Conservation (phyloP, 2,329 filamentous ascomycete genomes). For the Juglanconis oblonga region DNA sequence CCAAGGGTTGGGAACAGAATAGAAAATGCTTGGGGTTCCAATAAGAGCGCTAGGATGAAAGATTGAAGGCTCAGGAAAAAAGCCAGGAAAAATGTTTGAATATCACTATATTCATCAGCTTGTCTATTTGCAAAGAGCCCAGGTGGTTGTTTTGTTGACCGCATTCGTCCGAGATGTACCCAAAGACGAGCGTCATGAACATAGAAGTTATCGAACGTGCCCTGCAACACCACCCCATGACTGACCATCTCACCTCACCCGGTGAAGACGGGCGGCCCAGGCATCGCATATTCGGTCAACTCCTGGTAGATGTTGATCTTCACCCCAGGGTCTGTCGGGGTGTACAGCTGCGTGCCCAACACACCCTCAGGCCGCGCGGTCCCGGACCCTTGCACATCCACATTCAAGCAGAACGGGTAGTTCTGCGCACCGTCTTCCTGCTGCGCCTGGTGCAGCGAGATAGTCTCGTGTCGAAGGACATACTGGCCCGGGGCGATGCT, state of each 20-base stretch:
- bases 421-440: slow-evolving; percentile 43
- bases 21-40: no score
- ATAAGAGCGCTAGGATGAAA: no score
- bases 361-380: slow-evolving; percentile 22
- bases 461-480: slow-evolving; percentile 51
- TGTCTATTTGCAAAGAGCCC: no score
- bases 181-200: no score
- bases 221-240: no score
- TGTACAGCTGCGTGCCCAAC: slow-evolving; percentile 24
- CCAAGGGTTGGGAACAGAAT: no score
- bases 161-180: no score
- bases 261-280: slow-evolving; percentile 24
- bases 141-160: no score
- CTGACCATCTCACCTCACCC: background rate
- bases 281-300: slow-evolving; percentile 24
- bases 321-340: slow-evolving; percentile 24
- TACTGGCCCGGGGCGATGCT: slow-evolving; percentile 46
- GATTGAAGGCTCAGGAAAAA: no score
- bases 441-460: slow-evolving; percentile 45
- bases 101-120: no score
- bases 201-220: no score
- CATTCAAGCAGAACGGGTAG: slow-evolving; percentile 56
- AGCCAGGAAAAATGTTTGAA: no score
- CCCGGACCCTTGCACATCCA: slow-evolving; percentile 51
- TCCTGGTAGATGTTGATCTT: slow-evolving; percentile 24